Conservation (phyloP, 2,329 filamentous ascomycete genomes). For the Cercospora brassicicola region DNA sequence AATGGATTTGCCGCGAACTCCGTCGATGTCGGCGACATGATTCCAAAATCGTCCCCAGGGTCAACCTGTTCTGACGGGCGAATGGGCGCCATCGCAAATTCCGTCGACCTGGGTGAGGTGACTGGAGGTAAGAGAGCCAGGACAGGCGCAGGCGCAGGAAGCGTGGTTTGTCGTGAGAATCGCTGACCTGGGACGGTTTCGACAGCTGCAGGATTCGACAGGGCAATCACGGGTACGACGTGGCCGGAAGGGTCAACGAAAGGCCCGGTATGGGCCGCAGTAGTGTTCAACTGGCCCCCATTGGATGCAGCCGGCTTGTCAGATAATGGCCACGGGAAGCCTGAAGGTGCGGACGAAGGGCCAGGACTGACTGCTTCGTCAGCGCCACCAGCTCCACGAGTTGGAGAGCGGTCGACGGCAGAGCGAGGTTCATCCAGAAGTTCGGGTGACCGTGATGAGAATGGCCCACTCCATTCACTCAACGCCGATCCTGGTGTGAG, state of each 20-base stretch:
- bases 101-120: slow-evolving; percentile 43
- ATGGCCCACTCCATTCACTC: slow-evolving; percentile 37
- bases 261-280: slow-evolving; percentile 56
- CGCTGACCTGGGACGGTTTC: slow-evolving; percentile 9
- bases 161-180: neutral
- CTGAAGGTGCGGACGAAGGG: slow-evolving; percentile 67
- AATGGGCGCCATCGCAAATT: slow-evolving; percentile 41
- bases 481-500: slow-evolving; percentile 38
- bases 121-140: neutral
- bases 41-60: slow-evolving; percentile 41
- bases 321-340: slow-evolving; percentile 59
- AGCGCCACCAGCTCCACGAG: slow-evolving; percentile 25
- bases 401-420: slow-evolving; percentile 21
- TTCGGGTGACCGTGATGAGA: slow-evolving; percentile 28
- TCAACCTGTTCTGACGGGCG: slow-evolving; percentile 37
- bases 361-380: slow-evolving; percentile 50
- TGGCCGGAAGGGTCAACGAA: slow-evolving; percentile 41
- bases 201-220: slow-evolving; percentile 30
- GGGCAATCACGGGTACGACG: slow-evolving; percentile 37
- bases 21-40: slow-evolving; percentile 45
- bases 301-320: slow-evolving; percentile 41
- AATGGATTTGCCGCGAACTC: slow-evolving; percentile 43
- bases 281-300: slow-evolving; percentile 24
- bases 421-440: slow-evolving; percentile 25
- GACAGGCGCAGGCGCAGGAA: neutral